Evolutionary conservation across 495 filamentous ascomycete species (phyloP).

Genomic region (Hyaloscypha finlandica): DNA sequence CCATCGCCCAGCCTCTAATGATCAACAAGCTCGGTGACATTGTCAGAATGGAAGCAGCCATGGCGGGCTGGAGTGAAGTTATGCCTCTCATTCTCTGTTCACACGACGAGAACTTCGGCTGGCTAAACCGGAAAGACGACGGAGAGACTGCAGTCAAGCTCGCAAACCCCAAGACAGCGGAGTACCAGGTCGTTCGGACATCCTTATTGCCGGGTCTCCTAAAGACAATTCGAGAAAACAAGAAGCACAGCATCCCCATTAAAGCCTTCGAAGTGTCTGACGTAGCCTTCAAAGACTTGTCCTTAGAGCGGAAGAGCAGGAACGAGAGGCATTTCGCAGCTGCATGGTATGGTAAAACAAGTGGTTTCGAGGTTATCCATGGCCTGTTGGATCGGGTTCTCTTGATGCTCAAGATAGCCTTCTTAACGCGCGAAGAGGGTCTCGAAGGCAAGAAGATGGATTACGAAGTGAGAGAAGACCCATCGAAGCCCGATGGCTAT

Average conservation of each 20-base stretch:
- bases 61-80: slow-evolving; percentile 95
- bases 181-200: slow-evolving; percentile 96
- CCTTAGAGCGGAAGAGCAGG: slow-evolving; percentile 75
- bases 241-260: slow-evolving; percentile 83
- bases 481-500: slow-evolving; percentile 64
- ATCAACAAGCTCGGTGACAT: slow-evolving; percentile 97
- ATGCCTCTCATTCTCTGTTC: slow-evolving; percentile 97
- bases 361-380: slow-evolving; percentile 95
- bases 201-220: slow-evolving; percentile 85
- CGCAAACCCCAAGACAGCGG: slow-evolving; percentile 92
- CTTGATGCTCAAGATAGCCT: slow-evolving; percentile 84
- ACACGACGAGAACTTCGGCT: slow-evolving; percentile 97
- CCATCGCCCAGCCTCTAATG: slow-evolving; percentile 81
- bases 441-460: slow-evolving; percentile 52
- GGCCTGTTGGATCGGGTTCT: slow-evolving; percentile 90
- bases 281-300: slow-evolving; percentile 83
- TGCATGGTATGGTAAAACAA: slow-evolving; percentile 93
- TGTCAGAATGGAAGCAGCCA: slow-evolving; percentile 83
- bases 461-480: slow-evolving; percentile 51
- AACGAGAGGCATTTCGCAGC: slow-evolving; percentile 96
- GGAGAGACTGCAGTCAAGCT: slow-evolving; percentile 83
- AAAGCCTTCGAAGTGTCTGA: slow-evolving; percentile 93
- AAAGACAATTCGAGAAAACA: slow-evolving; percentile 96
- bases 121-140: slow-evolving; percentile 90
- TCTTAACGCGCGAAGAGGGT: slow-evolving; percentile 74